These are phyloP conservation scores for Aspergillus bombycis DNA, from an alignment of 2,329 filamentous ascomycete genomes.

Conservation along the genomic window DNA sequence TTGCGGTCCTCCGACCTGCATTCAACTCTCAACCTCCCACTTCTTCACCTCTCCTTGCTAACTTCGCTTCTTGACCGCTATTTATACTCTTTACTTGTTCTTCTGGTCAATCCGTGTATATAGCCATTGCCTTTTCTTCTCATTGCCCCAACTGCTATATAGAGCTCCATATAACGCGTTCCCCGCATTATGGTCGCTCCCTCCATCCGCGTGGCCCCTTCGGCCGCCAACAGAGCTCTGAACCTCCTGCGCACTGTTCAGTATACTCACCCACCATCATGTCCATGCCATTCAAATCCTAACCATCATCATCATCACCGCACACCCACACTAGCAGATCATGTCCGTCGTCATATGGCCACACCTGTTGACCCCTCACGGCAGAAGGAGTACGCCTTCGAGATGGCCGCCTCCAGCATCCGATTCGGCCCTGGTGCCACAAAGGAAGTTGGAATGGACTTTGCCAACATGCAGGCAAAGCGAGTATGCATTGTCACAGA, in stretches of 20 bases:
- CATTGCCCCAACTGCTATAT: neutral
- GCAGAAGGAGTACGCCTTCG: conserved; percentile 96
- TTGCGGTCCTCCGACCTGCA: conserved; percentile 4
- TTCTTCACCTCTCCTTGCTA: conserved; percentile 4
- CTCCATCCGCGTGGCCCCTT: conserved; percentile 49
- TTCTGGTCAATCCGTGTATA: neutral
- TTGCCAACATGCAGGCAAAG: conserved; percentile 85
- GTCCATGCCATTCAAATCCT: conserved; percentile 91
- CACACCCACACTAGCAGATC: conserved; percentile 51
- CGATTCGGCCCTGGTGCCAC: conserved; percentile 92
- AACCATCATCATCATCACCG: conserved; percentile 75
- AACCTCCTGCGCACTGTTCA: conserved; percentile 83
- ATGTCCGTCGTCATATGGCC: conserved; percentile 67
- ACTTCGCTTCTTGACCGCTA: neutral
- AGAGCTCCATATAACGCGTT: neutral
- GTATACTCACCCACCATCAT: conserved; percentile 82
- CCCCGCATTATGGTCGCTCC: conserved; percentile 37
- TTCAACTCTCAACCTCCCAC: neutral
- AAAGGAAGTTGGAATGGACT: conserved; percentile 96
- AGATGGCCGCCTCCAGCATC: conserved; percentile 95
- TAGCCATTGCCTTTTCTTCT: neutral
- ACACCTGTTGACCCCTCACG: conserved; percentile 72
- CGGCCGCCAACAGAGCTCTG: conserved; percentile 52
- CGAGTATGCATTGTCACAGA: conserved; percentile 93
- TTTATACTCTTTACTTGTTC: neutral